Base-by-base conservation (phyloP, 2,329 filamentous ascomycete species). In the Cordyceps sp. region DNA sequence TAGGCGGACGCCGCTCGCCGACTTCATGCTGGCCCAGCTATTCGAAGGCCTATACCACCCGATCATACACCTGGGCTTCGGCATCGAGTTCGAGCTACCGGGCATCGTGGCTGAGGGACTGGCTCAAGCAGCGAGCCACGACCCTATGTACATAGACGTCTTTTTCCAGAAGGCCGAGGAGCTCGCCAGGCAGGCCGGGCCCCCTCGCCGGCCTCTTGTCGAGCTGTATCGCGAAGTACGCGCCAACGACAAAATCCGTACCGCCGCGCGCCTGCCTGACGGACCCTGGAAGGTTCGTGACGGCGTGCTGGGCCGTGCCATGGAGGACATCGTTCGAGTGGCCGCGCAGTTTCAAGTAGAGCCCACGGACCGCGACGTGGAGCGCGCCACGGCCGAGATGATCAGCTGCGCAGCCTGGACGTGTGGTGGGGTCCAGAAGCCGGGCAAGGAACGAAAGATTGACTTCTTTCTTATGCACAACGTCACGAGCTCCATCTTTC, bases 51-150 rank as follows among this genome's bases (percentile, higher is more conserved):
- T 88, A 39, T 43, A 85, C 3, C 83, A 93, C 46, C 83, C 84
- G 2, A 57, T 90, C 13, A 86, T 93, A 39, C 83, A 93, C 48
- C 65, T 93, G 15, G 80, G 84, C 30, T 93, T 84, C 47, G 85
- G 80, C 5, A 49, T 93, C 23, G 84, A 93, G 48, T 93, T 84
- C 58, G 51, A 66, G 9, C 83, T 93, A 47, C 82, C 82, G 2
- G 79, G 79, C 24, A 73, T 93, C 36, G 64, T 93, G 19, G 82
- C 84, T 6, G 72, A 88, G 54, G 84, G 62, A 1, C 68, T 93
- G 14, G 82, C 85, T 1, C 77, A 92, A 55, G 64, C 78, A 2
- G 72, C 78, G 7, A 69, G 84, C 2, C 82, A 92, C 46, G 56
- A 62, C 6, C 55, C 64, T 27, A 57, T 66, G 7, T 74, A 80